Evolutionary conservation across 257 asterid genomes (phyloP).

Genomic region (Fraxinus cuspidata): DNA sequence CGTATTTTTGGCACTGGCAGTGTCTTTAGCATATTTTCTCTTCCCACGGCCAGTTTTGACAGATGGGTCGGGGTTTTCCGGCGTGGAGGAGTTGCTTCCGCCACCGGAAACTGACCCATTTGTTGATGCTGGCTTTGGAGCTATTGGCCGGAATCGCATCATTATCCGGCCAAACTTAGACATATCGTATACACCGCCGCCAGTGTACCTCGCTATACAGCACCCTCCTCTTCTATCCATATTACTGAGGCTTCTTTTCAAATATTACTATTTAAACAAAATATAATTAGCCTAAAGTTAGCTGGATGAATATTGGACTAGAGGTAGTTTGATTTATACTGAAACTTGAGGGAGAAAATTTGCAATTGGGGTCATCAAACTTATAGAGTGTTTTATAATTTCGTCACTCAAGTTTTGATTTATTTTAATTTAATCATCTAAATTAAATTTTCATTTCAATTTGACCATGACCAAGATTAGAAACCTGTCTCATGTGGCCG

Average conservation of each 20-base stretch:
- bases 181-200: slow-evolving; percentile 19
- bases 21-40: slow-evolving; percentile 36
- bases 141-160: slow-evolving; percentile 75
- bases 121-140: slow-evolving; percentile 62
- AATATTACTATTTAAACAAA: neutral
- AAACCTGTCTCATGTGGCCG: too few relatives aligned
- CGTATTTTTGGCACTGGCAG: neutral
- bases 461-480: neutral
- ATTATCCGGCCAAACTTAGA: slow-evolving; percentile 61
- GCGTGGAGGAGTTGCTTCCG: slow-evolving; percentile 14
- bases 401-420: neutral
- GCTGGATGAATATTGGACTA: neutral
- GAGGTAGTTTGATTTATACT: neutral
- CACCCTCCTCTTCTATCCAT: slow-evolving; percentile 76
- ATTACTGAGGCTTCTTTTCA: too few relatives aligned
- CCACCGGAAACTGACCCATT: slow-evolving; percentile 32
- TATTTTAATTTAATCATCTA: neutral
- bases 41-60: slow-evolving; percentile 22
- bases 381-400: neutral
- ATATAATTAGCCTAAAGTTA: neutral
- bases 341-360: neutral
- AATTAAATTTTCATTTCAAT: neutral
- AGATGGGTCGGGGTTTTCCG: slow-evolving; percentile 20
- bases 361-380: neutral
- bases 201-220: slow-evolving; percentile 63